These are phyloP conservation scores for Aspergillus bombycis DNA, from an alignment of 2,329 filamentous ascomycete species.

Conservation along the genomic window DNA sequence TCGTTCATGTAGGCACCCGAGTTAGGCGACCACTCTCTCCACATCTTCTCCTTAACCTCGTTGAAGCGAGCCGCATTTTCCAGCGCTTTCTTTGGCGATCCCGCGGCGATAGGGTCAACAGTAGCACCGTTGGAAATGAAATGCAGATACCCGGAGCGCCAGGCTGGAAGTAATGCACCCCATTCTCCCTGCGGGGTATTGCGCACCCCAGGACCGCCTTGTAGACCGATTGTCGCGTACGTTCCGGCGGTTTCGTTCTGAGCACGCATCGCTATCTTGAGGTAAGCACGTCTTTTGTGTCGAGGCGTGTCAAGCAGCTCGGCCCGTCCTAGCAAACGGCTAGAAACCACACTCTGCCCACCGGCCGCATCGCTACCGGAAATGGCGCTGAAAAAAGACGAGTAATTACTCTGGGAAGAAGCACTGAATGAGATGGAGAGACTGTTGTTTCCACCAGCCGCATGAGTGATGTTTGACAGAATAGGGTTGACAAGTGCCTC, in stretches of 20 bases:
- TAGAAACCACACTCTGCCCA: conserved; percentile 32
- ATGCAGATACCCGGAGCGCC: conserved; percentile 39
- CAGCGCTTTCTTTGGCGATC: not conserved
- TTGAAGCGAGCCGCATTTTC: conserved; percentile 9
- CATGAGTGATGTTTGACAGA: conserved; percentile 6
- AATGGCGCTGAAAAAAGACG: conserved; percentile 21
- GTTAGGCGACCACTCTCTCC: conserved; percentile 29
- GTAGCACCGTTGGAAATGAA: conserved; percentile 30
- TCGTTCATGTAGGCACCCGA: conserved; percentile 32
- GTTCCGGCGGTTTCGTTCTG: conserved; percentile 24
- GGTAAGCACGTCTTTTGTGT: conserved; percentile 12
- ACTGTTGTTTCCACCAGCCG: not conserved
- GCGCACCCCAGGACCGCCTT: conserved; percentile 1
- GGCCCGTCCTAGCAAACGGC: conserved; percentile 38
- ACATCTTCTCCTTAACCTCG: conserved; percentile 23
- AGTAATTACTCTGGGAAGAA: conserved; percentile 27
- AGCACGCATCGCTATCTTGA: conserved; percentile 15
- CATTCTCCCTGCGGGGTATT: not conserved
- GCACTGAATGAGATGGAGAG: conserved; percentile 2
- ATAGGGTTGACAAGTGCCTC: conserved; percentile 5
- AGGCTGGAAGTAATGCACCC: conserved; percentile 22
- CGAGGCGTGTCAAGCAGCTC: conserved; percentile 28
- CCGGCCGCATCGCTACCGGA: conserved; percentile 35
- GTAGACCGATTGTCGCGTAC: conserved; percentile 12
- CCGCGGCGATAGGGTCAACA: conserved; percentile 5